Percentiles rank a stretch among this genome's conserved stretches.
Conservation (phyloP, 1,284 basidiomycete species). For the Fomitiporia mediterranea region DNA sequence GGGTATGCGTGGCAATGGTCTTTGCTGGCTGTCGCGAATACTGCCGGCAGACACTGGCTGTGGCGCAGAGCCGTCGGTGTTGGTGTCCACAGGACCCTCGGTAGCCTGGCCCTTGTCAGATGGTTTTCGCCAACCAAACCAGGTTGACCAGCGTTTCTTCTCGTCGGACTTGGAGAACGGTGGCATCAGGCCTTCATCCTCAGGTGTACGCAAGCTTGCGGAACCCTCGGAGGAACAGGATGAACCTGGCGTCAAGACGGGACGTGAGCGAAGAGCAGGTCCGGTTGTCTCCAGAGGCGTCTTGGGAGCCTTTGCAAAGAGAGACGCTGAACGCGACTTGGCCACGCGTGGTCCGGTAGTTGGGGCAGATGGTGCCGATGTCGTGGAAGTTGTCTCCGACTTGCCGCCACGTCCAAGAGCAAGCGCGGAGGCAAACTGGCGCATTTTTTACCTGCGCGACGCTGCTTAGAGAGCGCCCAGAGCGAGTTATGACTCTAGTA, state of each 20-base stretch:
- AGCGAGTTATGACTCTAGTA: background rate
- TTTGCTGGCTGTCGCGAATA: slow-evolving; percentile 16
- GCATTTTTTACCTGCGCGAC: slow-evolving; percentile 34
- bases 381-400: slow-evolving; percentile 28
- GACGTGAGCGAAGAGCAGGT: slow-evolving; percentile 10
- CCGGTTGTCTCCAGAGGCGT: slow-evolving; percentile 22
- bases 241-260: slow-evolving; percentile 34
- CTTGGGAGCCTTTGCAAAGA: slow-evolving; percentile 29
- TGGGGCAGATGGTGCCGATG: slow-evolving; percentile 22
- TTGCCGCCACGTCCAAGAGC: slow-evolving; percentile 48
- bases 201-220: slow-evolving; percentile 55
- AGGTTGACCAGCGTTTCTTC: slow-evolving; percentile 43
- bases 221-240: slow-evolving; percentile 60
- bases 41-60: slow-evolving; percentile 14
- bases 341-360: slow-evolving; percentile 21
- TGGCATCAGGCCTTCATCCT: slow-evolving; percentile 46
- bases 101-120: slow-evolving; percentile 23
- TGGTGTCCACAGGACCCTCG: slow-evolving; percentile 1
- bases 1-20: slow-evolving; percentile 17
- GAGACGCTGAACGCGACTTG: slow-evolving; percentile 14
- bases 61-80: background rate
- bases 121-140: slow-evolving; percentile 44
- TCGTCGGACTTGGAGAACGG: slow-evolving; percentile 30
- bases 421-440: slow-evolving; percentile 52
- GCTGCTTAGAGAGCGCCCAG: slow-evolving; percentile 19